Base-by-base conservation (phyloP, 1,139 yeast genomes). In the Scheffersomyces illinoinensis region DNA sequence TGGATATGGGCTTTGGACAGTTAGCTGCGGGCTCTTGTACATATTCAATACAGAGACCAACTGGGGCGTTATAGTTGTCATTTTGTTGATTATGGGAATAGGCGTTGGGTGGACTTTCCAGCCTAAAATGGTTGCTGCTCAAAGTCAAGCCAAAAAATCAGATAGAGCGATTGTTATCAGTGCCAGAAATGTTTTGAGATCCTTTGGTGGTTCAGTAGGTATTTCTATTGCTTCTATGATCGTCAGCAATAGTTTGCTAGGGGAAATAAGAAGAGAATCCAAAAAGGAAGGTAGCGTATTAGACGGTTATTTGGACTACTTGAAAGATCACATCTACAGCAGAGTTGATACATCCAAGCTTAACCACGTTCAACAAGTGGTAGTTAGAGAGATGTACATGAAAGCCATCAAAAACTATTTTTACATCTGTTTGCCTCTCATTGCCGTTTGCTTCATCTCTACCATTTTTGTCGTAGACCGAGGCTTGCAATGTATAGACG, bases 71-170 rank as follows among this genome's bases (percentile, higher is more conserved):
- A 53, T 67, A 14, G 62, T 62, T n/a, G 69, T 65, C 8, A 59
- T 65, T 1, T 61, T 66, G 26, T 51, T 66, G 20, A 26, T 67
- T 7, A 65, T 67, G 60, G 71, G 71, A 4, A 59, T 61, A 5
- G 71, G 71, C 2, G 57, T 64, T 1, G 71, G 71, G 6, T 67
- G 64, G 58, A 67, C 67, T 17, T 68, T 68, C 60, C 71, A 68
- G 57, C 71, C 71, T 10, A 67, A 69, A 3, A 67, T 68, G 67
- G 71, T 68, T 3, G 71, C 71, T 1, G 69, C 66, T 1, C 71
- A 68, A 58, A 68, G 71, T n/a, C 66, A 64, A 47, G 61, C 70
- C 47, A 61, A 57, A 47, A 67, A 63, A 55, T 58, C 71, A 0
- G 70, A 68, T 48, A 54, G 71, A 33, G 70, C 70, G 1, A 71